Base-by-base conservation (phyloP, 2,329 filamentous ascomycete species). In the Boeremia exigua region DNA sequence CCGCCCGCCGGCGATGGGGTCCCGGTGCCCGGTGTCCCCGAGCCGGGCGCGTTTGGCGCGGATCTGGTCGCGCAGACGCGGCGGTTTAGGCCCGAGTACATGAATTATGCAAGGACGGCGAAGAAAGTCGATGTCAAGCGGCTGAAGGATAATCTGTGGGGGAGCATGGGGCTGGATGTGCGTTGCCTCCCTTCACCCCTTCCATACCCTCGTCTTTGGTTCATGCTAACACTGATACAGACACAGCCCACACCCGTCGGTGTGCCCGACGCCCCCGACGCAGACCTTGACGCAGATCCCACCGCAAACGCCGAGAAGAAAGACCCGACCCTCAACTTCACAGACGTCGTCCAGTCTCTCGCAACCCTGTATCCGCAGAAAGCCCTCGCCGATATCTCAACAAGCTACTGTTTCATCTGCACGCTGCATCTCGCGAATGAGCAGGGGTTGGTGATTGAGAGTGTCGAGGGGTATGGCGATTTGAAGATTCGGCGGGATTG, bases 301-400 rank as follows among this genome's bases (percentile, higher is more conserved):
- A 68, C 67, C 42, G 69, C 68, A 49, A 74, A 76, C 43, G 77
- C 82, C 32, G 82, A n/a, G n/a, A n/a, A n/a, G n/a, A n/a, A 84
- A 12, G 71, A 80, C 48, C 78, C 79, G 59, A 75, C 82, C 3
- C 83, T 97, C 62, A 92, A 89, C 67, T 99, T 99, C 77, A 98
- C 93, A 0, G 82, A 89, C 17, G 88, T 99, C 56, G 96, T 99
- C 87, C 96, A 96, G 72, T 88, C 88, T 59, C 80, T 99, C 42
- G 90, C 96, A 72, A 78, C 82, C 4, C 92, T 96, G 7, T 99
- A 99, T 70, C 88, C 92, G 10, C 90, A 91, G 74, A 84, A 90
- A 64, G 86, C 87, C 57, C 91, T 99, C 86, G 87, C 89, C 58
- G 95, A 99, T 76, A 98, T 99, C 69, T 96, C 92, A 32, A 99